Base-by-base conservation (phyloP, 306 rosid genomes). In the Malus sylvestris region DNA sequence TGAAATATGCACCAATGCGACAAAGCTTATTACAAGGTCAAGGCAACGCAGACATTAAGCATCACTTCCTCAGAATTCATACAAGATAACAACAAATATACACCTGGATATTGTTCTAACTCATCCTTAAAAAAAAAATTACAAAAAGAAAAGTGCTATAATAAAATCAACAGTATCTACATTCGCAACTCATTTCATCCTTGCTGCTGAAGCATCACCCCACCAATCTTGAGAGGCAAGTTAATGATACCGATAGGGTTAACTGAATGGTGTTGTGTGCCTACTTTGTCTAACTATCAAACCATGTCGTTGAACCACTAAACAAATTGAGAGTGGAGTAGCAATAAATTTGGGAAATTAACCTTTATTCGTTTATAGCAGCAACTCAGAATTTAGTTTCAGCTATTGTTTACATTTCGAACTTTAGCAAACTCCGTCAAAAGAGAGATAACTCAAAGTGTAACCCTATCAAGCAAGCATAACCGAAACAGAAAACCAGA, bases 1-100 rank as follows among this genome's bases (percentile, higher is more conserved):
- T 95, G 87, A 83, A 84, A 92, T 80, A 95, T 95, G 80, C 99
- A 95, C 99, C 97, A 92, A 77, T 95, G 97, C 55, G 99, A 95
- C 78, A 95, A 80, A 80, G 97, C 99, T 95, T 62, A 68, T 27
- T 69, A 67, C 44, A 77, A 67, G 44, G 88, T 89, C 73, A 95
- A 42, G 89, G 78, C 6, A 73, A 79, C 88, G 81, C 35, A 52
- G 71, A 11, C 27, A 3, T 5, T 18, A 70, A n/a, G 76, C 32
- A 72, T 16, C 23, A 62, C 7, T 32, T 20, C 64, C 44, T 18
- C 30, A 72, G 30, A 52, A 30, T 70, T 62, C 70, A 59, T 70
- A 29, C 70, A 30, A 58, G 38, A 5, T 66, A 66, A 35, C 29
- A 68, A 68, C 58, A 32, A 27, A 6, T 42, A 53, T 11, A 55